Base-by-base conservation (phyloP, 768 basidiomycete species). In the Mycena leptocephala region DNA sequence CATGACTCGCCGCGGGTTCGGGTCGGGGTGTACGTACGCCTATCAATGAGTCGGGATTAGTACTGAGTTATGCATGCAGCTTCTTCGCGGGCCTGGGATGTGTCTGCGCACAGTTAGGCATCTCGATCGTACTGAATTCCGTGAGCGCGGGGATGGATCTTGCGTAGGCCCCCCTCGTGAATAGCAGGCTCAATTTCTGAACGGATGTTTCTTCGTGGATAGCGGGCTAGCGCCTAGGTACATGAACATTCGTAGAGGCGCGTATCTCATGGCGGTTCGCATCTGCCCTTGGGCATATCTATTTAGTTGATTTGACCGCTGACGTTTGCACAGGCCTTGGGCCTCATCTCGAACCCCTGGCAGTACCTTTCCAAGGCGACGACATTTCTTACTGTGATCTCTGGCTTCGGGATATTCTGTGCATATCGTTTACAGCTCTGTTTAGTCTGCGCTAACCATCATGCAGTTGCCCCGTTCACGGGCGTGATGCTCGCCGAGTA, bases 31-130 rank as follows among this genome's bases (percentile, higher is more conserved):
- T 66, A 66, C 64, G 64, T 66, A 30, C 46, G 46, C 24, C 64
- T 32, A 66, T 66, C 64, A 66, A 33, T 70, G 69, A 43, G 77
- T 73, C 22, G 59, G 61, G 43, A 61, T 30, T 53, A 56, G 56
- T 56, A 55, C 64, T 66, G 58, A 76, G 41, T 63, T 56, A 26
- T 2, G 65, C 24, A 28, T 70, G 59, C 65, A 75, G 76, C 43
- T 79, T 79, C 70, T 79, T 79, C 70, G 78, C 78, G 14, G 78
- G 78, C 43, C 64, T 79, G 56, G 78, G 78, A 63, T 78, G 77
- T 69, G 77, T 76, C 55, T 75, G 65, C 37, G 74, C 78, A 30
- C 78, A 79, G 37, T 62, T 79, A 28, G 77, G 76, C 22, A 75
- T 79, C 62, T 79, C 62, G 59, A 78, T 79, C 53, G 78, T 78